Conservation (phyloP, 73 alveolate species). For the Durusdinium trenchii region DNA sequence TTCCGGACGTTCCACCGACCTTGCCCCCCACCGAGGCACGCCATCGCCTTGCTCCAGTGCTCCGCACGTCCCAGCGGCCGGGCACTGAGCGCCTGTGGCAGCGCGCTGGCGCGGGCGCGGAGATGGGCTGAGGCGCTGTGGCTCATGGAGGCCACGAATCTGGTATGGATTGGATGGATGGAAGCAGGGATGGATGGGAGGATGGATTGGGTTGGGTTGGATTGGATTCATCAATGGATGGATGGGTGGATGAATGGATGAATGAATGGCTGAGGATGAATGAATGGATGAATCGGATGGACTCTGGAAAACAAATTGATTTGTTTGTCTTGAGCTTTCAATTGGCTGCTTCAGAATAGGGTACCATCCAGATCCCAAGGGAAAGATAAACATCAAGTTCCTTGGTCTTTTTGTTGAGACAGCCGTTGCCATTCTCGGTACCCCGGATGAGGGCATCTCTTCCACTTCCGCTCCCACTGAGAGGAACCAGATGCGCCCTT, state of each 20-base stretch:
- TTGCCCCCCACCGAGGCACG: neutral
- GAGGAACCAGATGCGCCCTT: too few relatives aligned
- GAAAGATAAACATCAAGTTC: too few relatives aligned
- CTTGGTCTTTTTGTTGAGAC: too few relatives aligned
- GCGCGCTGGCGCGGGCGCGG: constrained; percentile 6
- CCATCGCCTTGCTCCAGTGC: neutral
- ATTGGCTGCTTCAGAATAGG: too few relatives aligned
- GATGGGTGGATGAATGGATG: neutral
- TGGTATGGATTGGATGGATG: neutral
- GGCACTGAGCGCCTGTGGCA: constrained; percentile 1
- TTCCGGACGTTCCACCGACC: neutral
- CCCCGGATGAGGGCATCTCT: too few relatives aligned
- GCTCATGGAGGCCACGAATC: neutral
- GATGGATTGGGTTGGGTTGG: neutral
- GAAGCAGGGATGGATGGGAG: neutral
- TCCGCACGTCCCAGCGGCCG: neutral
- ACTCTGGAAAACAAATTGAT: too few relatives aligned
- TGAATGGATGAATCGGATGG: too few relatives aligned
- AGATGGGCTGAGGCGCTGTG: neutral
- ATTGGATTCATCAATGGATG: neutral
- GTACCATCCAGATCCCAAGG: too few relatives aligned
- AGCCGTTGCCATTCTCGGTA: too few relatives aligned
- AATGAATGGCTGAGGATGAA: neutral
- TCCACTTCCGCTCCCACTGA: too few relatives aligned
- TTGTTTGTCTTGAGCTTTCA: too few relatives aligned